These are phyloP conservation scores for Clarireedia monteithiana DNA, from an alignment of 2,329 filamentous ascomycete species.

Conservation along the genomic window DNA sequence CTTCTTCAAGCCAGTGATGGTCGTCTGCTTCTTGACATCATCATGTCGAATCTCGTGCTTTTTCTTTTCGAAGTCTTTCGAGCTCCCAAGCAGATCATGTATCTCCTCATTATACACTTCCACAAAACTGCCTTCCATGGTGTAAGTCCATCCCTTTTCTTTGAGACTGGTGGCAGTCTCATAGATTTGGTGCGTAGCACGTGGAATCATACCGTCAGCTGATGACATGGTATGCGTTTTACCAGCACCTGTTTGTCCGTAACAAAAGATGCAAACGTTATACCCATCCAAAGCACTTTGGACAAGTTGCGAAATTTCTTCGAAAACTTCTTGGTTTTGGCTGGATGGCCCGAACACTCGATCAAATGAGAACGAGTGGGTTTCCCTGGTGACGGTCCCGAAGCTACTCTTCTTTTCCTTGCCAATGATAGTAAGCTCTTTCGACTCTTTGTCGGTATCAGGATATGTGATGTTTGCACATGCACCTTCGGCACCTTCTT, in stretches of 20 bases:
- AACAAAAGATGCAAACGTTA: slow-evolving; percentile 98
- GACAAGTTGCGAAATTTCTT: slow-evolving; percentile 92
- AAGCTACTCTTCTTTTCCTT: slow-evolving; percentile 78
- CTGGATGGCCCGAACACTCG: slow-evolving; percentile 76
- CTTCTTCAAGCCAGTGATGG: slow-evolving; percentile 70
- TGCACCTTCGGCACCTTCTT: slow-evolving; percentile 47
- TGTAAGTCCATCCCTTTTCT: slow-evolving; percentile 91
- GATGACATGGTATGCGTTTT: slow-evolving; percentile 97
- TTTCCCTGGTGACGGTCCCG: slow-evolving; percentile 68
- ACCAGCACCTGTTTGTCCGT: slow-evolving; percentile 92
- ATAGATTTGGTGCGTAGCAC: slow-evolving; percentile 90
- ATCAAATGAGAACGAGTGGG: slow-evolving; percentile 83
- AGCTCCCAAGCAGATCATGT: slow-evolving; percentile 74
- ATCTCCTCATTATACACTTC: slow-evolving; percentile 98
- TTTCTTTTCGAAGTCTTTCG: slow-evolving; percentile 66
- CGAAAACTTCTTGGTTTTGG: slow-evolving; percentile 82
- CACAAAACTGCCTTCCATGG: slow-evolving; percentile 89
- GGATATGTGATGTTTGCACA: slow-evolving; percentile 73
- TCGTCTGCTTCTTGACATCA: slow-evolving; percentile 70
- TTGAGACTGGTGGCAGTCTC: slow-evolving; percentile 73
- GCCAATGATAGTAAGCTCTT: slow-evolving; percentile 77
- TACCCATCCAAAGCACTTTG: slow-evolving; percentile 95
- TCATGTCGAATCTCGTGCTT: slow-evolving; percentile 90
- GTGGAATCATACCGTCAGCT: slow-evolving; percentile 86
- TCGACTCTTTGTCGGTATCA: slow-evolving; percentile 70